These are phyloP conservation scores for Annulohypoxylon bovei DNA, from an alignment of 495 filamentous ascomycete genomes.

Conservation along the genomic window DNA sequence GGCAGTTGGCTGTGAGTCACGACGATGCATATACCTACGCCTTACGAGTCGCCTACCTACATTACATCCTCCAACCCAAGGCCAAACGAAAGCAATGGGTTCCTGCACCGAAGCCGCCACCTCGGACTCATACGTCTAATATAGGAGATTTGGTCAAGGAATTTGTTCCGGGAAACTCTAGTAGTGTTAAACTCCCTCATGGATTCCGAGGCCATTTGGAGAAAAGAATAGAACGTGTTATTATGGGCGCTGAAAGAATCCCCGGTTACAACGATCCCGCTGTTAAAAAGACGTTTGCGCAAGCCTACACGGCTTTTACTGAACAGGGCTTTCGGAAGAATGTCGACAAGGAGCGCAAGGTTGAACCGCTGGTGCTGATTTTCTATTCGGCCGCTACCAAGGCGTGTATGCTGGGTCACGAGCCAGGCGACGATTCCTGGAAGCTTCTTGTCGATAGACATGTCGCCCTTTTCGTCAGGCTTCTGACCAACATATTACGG, in stretches of 20 bases:
- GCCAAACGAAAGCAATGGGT: constrained; percentile 87
- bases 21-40: constrained; percentile 90
- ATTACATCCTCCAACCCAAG: constrained; percentile 92
- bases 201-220: constrained; percentile 73
- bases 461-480: constrained; percentile 91
- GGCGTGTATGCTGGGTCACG: constrained; percentile 83
- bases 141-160: constrained; percentile 75
- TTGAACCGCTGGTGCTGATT: constrained; percentile 94
- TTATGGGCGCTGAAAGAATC: constrained; percentile 70
- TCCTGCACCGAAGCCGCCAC: constrained; percentile 65
- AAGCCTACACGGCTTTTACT: constrained; percentile 74
- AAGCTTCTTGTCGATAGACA: constrained; percentile 93
- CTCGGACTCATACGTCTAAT: constrained; percentile 71
- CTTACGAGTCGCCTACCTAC: constrained; percentile 88
- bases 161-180: constrained; percentile 56
- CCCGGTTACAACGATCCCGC: constrained; percentile 85
- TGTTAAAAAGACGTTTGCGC: constrained; percentile 93
- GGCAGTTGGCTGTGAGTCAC: constrained; percentile 56
- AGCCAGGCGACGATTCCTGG: constrained; percentile 87
- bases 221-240: constrained; percentile 83
- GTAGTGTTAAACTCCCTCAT: constrained; percentile 58
- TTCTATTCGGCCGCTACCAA: constrained; percentile 77
- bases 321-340: constrained; percentile 83
- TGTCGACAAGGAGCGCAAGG: constrained; percentile 92
- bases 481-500: constrained; percentile 81